A percentile compares a stretch with the other conserved stretches of the same genome.
phyloP scores from a whole-genome alignment of 1,284 basidiomycete genomes.

The Vanrija pseudolonga region DNA sequence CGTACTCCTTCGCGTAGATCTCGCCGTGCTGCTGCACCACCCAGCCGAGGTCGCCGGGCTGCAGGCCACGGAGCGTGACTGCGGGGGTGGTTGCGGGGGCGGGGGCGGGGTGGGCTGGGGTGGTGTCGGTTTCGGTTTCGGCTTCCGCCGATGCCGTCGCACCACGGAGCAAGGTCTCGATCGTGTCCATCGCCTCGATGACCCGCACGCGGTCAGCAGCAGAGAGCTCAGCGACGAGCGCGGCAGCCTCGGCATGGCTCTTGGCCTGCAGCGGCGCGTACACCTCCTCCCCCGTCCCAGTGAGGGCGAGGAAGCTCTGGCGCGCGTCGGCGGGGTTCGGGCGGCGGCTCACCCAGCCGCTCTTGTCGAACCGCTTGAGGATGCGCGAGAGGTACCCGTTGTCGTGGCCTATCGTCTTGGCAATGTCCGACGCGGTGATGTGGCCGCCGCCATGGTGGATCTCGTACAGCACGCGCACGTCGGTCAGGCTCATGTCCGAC shows the following conservation, averaged over 20 bases:
- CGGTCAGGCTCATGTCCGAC: constrained; percentile 10
- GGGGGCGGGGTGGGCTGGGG: not conserved
- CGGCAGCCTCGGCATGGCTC: not conserved
- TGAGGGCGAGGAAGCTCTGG: constrained; percentile 8
- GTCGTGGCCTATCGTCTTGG: constrained; percentile 8
- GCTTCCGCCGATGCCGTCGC: not conserved
- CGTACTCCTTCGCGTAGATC: constrained; percentile 7
- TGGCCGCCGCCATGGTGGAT: not conserved
- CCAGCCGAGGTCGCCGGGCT: constrained; percentile 16
- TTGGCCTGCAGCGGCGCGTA: constrained; percentile 3
- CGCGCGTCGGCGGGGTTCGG: constrained; percentile 8
- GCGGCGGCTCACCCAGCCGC: constrained; percentile 4
- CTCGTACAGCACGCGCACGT: constrained; percentile 15
- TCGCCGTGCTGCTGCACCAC: constrained; percentile 8
- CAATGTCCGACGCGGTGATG: constrained; percentile 5
- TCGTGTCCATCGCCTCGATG: constrained; percentile 1
- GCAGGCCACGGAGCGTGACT: constrained; percentile 4
- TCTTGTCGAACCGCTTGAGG: constrained; percentile 13
- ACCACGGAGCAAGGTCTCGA: constrained; percentile 4
- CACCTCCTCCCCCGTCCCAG: not conserved
- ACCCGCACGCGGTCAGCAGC: not conserved
- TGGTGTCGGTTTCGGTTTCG: not conserved
- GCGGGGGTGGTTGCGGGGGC: not conserved
- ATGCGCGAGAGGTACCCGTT: constrained; percentile 15
- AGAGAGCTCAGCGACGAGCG: not conserved